A percentile compares a stretch with the other conserved stretches of the same genome.
phyloP scores from a whole-genome alignment of 371 early-diverging fungal species.

The Batrachochytrium dendrobatidis region DNA sequence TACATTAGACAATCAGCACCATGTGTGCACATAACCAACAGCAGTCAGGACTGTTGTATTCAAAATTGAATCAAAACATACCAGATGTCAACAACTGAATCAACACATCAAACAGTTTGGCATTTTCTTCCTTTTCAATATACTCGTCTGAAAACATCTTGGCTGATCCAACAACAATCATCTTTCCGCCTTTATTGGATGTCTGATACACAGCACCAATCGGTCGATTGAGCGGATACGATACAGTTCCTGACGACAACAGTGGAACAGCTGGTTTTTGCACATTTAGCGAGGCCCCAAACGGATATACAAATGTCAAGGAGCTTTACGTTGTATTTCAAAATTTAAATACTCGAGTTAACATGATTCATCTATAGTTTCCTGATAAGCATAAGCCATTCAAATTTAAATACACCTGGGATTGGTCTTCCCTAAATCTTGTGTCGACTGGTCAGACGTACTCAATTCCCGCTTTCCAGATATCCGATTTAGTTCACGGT shows the following conservation, averaged over 20 bases:
- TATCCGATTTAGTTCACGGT: slow-evolving; percentile 45
- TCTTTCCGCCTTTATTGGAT: slow-evolving; percentile 36
- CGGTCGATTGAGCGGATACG: slow-evolving; percentile 48
- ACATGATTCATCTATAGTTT: background rate
- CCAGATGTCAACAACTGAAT: slow-evolving; percentile 39
- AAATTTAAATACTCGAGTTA: background rate
- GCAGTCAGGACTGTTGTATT: background rate
- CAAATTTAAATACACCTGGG: slow-evolving; percentile 4
- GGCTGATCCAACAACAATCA: slow-evolving; percentile 43
- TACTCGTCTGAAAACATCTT: slow-evolving; percentile 47
- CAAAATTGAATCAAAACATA: slow-evolving; percentile 5
- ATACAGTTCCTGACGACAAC: slow-evolving; percentile 43
- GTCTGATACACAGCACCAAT: slow-evolving; percentile 38
- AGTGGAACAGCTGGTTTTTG: slow-evolving; percentile 54
- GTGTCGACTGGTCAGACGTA: slow-evolving; percentile 5
- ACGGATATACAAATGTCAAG: slow-evolving; percentile 47
- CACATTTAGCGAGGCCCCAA: slow-evolving; percentile 47
- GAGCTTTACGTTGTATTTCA: slow-evolving; percentile 11
- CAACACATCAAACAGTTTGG: slow-evolving; percentile 42
- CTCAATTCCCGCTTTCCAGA: slow-evolving; percentile 34
- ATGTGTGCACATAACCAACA: background rate
- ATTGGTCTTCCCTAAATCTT: slow-evolving; percentile 16
- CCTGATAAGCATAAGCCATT: no score
- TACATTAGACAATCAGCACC: background rate
- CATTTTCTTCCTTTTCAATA: slow-evolving; percentile 52